phyloP scores from a whole-genome alignment of 257 asterid genomes.

The Solanum bukasovii region DNA sequence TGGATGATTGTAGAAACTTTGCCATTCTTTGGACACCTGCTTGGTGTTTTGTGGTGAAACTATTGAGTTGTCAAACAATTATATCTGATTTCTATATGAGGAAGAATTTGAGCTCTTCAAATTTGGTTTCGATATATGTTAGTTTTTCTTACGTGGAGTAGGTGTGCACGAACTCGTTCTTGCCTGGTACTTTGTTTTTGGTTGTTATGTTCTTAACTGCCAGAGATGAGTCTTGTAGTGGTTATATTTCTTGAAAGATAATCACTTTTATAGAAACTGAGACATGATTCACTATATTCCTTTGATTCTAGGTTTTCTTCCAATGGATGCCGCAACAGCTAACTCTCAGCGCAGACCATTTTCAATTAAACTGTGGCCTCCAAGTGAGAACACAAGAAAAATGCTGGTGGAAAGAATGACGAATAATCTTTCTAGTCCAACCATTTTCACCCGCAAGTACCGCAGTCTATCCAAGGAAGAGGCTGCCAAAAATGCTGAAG shows the following conservation, averaged over 20 bases:
- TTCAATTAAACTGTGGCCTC: conserved; percentile 95
- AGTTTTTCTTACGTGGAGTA: neutral
- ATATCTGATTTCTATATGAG: neutral
- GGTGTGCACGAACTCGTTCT: neutral
- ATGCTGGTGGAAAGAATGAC: conserved; percentile 73
- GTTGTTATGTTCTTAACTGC: neutral
- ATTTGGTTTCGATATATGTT: neutral
- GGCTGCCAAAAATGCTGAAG: conserved; percentile 52
- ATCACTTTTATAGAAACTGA: neutral
- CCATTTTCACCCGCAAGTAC: conserved; percentile 80
- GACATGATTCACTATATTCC: neutral
- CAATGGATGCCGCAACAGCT: conserved; percentile 52
- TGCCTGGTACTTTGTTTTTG: neutral
- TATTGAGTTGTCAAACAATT: neutral
- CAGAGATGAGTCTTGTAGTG: neutral
- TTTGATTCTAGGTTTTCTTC: conserved; percentile 5
- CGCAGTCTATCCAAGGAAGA: conserved; percentile 51
- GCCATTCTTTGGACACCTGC: neutral
- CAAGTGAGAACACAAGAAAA: conserved; percentile 67
- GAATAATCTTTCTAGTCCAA: conserved; percentile 78
- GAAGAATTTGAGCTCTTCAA: neutral
- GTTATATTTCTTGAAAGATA: neutral
- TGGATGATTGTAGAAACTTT: neutral
- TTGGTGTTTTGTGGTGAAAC: neutral
- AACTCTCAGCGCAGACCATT: conserved; percentile 48